Percentiles rank a stretch among this genome's conserved stretches.
Evolutionary conservation across 352 stramenopile genomes (phyloP).

Genomic region (Peronospora destructor): DNA sequence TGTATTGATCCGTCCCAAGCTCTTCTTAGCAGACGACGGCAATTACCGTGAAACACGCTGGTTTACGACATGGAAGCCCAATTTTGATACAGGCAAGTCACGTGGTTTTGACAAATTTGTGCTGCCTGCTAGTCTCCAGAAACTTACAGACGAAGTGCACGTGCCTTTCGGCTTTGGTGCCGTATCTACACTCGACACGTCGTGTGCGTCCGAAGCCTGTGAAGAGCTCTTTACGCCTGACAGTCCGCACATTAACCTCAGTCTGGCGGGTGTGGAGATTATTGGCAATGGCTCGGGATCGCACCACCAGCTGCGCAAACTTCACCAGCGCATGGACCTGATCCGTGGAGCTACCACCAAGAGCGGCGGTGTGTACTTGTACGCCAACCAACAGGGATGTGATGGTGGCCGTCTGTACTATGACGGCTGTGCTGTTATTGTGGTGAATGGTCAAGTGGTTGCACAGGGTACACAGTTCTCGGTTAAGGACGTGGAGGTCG

Average conservation of each 20-base stretch:
- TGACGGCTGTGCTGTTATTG: slow-evolving; percentile 96
- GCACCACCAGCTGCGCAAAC: slow-evolving; percentile 95
- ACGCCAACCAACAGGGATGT: slow-evolving; percentile 96
- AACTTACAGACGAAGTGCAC: slow-evolving; percentile 62
- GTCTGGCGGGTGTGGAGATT: slow-evolving; percentile 94
- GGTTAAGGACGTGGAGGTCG: slow-evolving; percentile 93
- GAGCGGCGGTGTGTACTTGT: slow-evolving; percentile 97
- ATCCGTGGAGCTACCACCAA: slow-evolving; percentile 90
- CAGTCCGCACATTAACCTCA: slow-evolving; percentile 92
- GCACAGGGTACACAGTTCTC: slow-evolving; percentile 96
- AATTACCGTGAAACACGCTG: slow-evolving; percentile 97
- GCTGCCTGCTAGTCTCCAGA: slow-evolving; percentile 78
- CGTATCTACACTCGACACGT: slow-evolving; percentile 82
- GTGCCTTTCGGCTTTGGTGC: slow-evolving; percentile 82
- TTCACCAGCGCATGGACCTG: slow-evolving; percentile 88
- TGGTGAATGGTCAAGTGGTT: slow-evolving; percentile 94
- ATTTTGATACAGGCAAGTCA: slow-evolving; percentile 15
- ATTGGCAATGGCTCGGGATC: slow-evolving; percentile 96
- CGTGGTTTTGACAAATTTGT: slow-evolving; percentile 65
- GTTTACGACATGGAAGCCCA: slow-evolving; percentile 82
- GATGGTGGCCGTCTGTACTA: slow-evolving; percentile 96
- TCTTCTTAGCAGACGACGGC: slow-evolving; percentile 93
- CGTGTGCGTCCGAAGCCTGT: slow-evolving; percentile 92
- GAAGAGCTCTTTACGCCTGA: slow-evolving; percentile 97
- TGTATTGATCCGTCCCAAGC: slow-evolving; percentile 92